Percentiles rank a stretch among this genome's conserved stretches.
Evolutionary conservation across 176 grass and related monocot genomes (phyloP).

Genomic region (Ananas comosus): DNA sequence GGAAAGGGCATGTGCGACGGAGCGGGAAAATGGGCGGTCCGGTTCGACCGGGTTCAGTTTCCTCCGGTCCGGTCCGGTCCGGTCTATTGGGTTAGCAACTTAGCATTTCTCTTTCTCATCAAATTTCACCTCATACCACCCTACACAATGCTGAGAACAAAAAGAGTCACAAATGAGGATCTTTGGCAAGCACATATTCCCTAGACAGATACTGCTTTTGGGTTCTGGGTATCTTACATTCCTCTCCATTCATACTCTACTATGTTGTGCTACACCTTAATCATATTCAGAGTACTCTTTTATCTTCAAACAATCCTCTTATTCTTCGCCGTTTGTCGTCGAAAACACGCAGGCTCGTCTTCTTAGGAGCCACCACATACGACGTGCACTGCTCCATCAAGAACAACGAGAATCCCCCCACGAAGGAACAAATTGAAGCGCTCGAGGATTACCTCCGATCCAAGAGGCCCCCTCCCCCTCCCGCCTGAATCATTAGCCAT

Average conservation of each 20-base stretch:
- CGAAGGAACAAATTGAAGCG: slow-evolving; percentile 60
- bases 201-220: slow-evolving; percentile 39
- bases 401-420: slow-evolving; percentile 58
- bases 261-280: not conserved
- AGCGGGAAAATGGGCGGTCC: no score
- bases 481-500: not conserved
- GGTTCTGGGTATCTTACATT: slow-evolving; percentile 33
- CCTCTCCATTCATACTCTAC: not conserved
- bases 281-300: not conserved
- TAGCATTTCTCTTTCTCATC: no score
- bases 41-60: no score
- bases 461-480: slow-evolving; percentile 17
- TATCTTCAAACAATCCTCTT: not conserved
- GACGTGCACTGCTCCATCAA: slow-evolving; percentile 92
- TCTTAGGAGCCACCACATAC: slow-evolving; percentile 67
- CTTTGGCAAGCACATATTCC: slow-evolving; percentile 56
- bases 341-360: slow-evolving; percentile 32
- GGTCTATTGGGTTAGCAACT: no score
- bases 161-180: slow-evolving; percentile 27
- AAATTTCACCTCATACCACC: no score
- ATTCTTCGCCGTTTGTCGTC: not conserved
- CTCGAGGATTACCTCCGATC: slow-evolving; percentile 55
- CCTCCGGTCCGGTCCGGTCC: no score
- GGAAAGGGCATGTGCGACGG: not conserved
- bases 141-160: no score